Evolutionary conservation across 495 filamentous ascomycete genomes (phyloP).

Genomic region (Paragyromitra xinjiangensis): DNA sequence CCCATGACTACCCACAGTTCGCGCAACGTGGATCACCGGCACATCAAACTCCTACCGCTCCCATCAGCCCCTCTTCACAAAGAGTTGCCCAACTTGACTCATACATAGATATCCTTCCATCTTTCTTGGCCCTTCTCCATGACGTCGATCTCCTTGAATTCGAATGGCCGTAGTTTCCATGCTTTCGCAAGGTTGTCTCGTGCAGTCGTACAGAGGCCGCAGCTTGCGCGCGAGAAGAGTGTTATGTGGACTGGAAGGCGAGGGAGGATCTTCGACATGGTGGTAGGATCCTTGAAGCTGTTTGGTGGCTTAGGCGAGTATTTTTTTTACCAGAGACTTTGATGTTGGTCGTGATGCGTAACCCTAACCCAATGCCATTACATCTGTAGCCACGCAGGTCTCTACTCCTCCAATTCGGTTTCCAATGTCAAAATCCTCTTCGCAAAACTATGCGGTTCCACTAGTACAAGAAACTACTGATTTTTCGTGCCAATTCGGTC

Average conservation of each 20-base stretch:
- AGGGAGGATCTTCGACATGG: constrained; percentile 25
- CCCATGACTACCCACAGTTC: constrained; percentile 32
- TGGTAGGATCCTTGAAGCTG: not conserved
- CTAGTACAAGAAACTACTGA: no score
- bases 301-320: not conserved
- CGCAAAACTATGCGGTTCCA: no score
- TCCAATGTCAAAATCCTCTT: no score
- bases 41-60: constrained; percentile 42
- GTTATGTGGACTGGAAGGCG: constrained; percentile 55
- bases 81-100: not conserved
- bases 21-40: constrained; percentile 48
- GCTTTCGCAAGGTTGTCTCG: constrained; percentile 43
- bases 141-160: constrained; percentile 55
- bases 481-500: no score
- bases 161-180: constrained; percentile 52
- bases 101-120: constrained; percentile 53
- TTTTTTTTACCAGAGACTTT: not conserved
- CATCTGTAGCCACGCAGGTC: not conserved
- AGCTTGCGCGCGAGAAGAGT: constrained; percentile 48
- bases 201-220: constrained; percentile 47
- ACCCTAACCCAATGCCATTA: not conserved
- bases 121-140: constrained; percentile 42
- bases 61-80: not conserved
- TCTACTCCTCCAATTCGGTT: no score
- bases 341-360: not conserved